Evolutionary conservation across 345 rosid genomes (phyloP).

Genomic region (Moricandia arvensis): DNA sequence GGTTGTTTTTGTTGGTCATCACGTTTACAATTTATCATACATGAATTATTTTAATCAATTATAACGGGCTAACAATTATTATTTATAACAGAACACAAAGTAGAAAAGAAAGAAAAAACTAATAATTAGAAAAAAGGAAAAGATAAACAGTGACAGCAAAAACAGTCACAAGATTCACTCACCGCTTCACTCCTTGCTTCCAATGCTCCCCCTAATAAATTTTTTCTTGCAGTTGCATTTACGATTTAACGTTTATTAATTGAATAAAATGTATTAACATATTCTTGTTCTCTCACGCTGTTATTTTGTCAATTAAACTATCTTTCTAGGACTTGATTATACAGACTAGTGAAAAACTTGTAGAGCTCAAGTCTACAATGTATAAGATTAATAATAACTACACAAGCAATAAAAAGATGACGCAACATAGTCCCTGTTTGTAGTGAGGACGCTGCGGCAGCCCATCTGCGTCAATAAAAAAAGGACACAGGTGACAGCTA

Average conservation of each 20-base stretch:
- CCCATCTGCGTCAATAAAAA: too few species aligned
- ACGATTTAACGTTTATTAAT: slow-evolving; percentile 14
- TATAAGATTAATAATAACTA: not conserved
- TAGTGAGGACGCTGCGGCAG: too few species aligned
- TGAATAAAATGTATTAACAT: not conserved
- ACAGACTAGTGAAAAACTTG: not conserved
- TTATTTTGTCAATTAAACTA: not conserved
- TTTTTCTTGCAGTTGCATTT: slow-evolving; percentile 27
- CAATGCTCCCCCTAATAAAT: not conserved
- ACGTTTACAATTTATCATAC: slow-evolving; percentile 18
- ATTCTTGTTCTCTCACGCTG: slow-evolving; percentile 14
- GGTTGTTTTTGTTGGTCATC: slow-evolving; percentile 31
- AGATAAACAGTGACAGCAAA: slow-evolving; percentile 50
- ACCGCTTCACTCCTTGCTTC: slow-evolving; percentile 32
- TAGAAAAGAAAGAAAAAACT: slow-evolving; percentile 34
- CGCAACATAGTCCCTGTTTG: not conserved
- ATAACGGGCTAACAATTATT: slow-evolving; percentile 29
- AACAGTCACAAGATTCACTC: slow-evolving; percentile 43
- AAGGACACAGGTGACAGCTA: too few species aligned
- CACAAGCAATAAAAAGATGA: not conserved
- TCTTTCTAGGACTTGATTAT: not conserved
- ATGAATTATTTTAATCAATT: not conserved
- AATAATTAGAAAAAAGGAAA: slow-evolving; percentile 40
- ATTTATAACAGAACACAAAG: slow-evolving; percentile 45
- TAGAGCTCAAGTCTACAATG: not conserved